Conservation (phyloP, 108 stramenopile species). For the Schizochytrium sp. region DNA sequence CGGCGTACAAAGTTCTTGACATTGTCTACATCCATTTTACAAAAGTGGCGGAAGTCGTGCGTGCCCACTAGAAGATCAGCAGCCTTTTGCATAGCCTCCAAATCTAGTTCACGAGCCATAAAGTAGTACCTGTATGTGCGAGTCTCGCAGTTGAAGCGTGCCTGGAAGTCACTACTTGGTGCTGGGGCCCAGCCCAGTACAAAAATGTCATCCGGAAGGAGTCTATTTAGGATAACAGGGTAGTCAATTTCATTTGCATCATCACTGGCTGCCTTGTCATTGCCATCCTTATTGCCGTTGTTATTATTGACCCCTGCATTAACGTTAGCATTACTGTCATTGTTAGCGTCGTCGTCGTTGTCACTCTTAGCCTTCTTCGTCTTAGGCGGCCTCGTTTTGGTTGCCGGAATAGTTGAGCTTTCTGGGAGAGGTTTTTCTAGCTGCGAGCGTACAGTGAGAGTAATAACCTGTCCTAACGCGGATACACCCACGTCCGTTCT, state of each 20-base stretch:
- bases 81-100: slow-evolving; percentile 82
- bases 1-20: slow-evolving; percentile 67
- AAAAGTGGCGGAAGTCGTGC: slow-evolving; percentile 98
- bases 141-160: slow-evolving; percentile 86
- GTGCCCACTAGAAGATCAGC: slow-evolving; percentile 83
- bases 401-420: not conserved
- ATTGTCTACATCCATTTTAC: slow-evolving; percentile 90
- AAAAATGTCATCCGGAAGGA: slow-evolving; percentile 90
- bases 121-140: slow-evolving; percentile 97
- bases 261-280: slow-evolving; percentile 65
- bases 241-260: slow-evolving; percentile 86
- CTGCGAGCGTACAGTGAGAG: slow-evolving; percentile 82
- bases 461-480: slow-evolving; percentile 93
- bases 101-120: slow-evolving; percentile 78
- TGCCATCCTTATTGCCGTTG: slow-evolving; percentile 64
- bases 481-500: slow-evolving; percentile 95
- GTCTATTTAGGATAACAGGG: slow-evolving; percentile 89
- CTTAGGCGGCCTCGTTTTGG: slow-evolving; percentile 64
- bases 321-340: not conserved
- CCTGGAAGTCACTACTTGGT: slow-evolving; percentile 62
- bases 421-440: not conserved
- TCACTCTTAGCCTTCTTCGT: slow-evolving; percentile 65
- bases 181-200: slow-evolving; percentile 90
- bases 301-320: not conserved
- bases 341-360: slow-evolving; percentile 2